A percentile compares a stretch with the other conserved stretches of the same genome.
These are phyloP conservation scores for Cladophialophora exuberans DNA, from an alignment of 2,329 filamentous ascomycete species.

Conservation along the genomic window DNA sequence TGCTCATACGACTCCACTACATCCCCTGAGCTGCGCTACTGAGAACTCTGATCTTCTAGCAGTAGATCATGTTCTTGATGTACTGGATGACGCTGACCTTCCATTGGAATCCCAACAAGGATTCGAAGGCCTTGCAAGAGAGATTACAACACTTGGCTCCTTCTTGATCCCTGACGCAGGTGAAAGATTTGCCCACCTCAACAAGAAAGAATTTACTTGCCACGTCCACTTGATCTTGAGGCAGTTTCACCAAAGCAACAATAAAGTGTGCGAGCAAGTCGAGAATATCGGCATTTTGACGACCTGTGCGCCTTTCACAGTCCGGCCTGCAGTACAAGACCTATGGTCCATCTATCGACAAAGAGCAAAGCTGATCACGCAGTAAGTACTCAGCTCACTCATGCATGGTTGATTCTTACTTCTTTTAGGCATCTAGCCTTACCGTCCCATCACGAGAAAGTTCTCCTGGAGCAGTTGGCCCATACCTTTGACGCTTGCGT, in stretches of 20 bases:
- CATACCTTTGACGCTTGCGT: constrained; percentile 29
- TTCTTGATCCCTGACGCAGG: constrained; percentile 2
- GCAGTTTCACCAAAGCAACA: constrained; percentile 7
- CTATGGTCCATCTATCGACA: constrained; percentile 32
- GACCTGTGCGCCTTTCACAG: constrained; percentile 27
- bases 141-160: constrained; percentile 15
- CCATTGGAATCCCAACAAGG: constrained; percentile 13
- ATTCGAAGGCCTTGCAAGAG: constrained; percentile 16
- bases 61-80: constrained; percentile 10
- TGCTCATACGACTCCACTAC: constrained; percentile 26
- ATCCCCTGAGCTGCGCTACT: neutral
- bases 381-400: constrained; percentile 13
- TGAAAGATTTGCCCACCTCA: neutral
- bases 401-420: constrained; percentile 8
- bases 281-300: constrained; percentile 23
- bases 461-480: constrained; percentile 17
- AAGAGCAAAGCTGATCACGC: constrained; percentile 24
- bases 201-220: constrained; percentile 10
- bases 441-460: constrained; percentile 25
- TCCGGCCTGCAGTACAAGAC: constrained; percentile 21
- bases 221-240: constrained; percentile 6
- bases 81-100: constrained; percentile 17
- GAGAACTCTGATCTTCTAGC: constrained; percentile 1
- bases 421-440: constrained; percentile 23
- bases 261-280: constrained; percentile 23